Evolutionary conservation across 345 rosid species (phyloP).

Genomic region (Rhizophora apiculata): DNA sequence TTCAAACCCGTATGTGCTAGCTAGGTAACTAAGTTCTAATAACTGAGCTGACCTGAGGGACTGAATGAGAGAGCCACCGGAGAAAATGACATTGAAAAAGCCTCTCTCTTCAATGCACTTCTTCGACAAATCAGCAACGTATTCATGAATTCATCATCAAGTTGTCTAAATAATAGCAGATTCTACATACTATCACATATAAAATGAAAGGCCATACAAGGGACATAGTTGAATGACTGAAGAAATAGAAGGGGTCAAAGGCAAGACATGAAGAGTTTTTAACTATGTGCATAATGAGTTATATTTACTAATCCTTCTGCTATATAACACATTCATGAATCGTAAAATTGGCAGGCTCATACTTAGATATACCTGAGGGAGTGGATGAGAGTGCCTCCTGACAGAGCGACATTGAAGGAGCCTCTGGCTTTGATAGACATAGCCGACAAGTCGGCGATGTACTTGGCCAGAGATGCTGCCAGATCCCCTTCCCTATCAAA

Average conservation of each 20-base stretch:
- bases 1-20: too few relatives aligned
- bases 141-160: conserved; percentile 14
- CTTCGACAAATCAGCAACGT: conserved; percentile 60
- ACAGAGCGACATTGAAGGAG: conserved; percentile 64
- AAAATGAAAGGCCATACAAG: too few relatives aligned
- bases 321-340: too few relatives aligned
- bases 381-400: conserved; percentile 65
- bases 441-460: conserved; percentile 53
- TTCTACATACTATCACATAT: too few relatives aligned
- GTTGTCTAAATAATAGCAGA: too few relatives aligned
- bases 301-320: too few relatives aligned
- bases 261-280: too few relatives aligned
- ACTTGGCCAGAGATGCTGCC: conserved; percentile 53
- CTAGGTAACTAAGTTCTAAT: too few relatives aligned
- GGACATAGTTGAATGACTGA: too few relatives aligned
- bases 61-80: conserved; percentile 78
- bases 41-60: conserved; percentile 48
- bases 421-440: conserved; percentile 55
- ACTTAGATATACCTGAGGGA: conserved; percentile 43
- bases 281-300: too few relatives aligned
- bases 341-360: too few relatives aligned
- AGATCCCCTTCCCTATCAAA: conserved; percentile 50
- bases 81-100: conserved; percentile 66
- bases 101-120: conserved; percentile 66
- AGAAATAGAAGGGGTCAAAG: too few relatives aligned